Base-by-base conservation (phyloP, 2,329 filamentous ascomycete genomes). In the Alternaria triticimaculans region DNA sequence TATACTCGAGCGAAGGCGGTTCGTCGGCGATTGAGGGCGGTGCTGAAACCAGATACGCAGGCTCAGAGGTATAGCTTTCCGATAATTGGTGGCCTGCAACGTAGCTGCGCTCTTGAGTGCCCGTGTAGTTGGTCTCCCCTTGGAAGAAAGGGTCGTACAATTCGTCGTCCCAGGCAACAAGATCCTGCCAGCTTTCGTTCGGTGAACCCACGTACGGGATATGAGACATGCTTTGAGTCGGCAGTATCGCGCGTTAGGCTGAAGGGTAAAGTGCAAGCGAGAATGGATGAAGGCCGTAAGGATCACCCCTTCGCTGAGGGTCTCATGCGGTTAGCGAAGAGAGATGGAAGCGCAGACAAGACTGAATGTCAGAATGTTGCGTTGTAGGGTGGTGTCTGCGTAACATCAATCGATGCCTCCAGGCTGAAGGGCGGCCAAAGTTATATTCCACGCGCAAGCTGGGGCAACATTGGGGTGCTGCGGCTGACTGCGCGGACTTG, bases 91-190 rank as follows among this genome's bases (percentile, higher is more conserved):
- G 67, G 51, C 67, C 61, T 12, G 58, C 55, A 11, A 57, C 28
- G 54, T 67, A 71, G 58, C 59, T 64, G 14, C 62, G 55, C 30
- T 43, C 51, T 20, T 66, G 62, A 33, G 55, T 43, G 10, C 48
- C 60, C 2, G 65, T 60, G 45, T 70, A 70, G 25, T 60, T 63
- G 12, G 54, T 55, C 50, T 74, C 70, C 46, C 64, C 67, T 25
- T 71, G 69, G 61, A 74, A 78, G 30, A 76, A 59, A 10, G 74
- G 67, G 55, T 77, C 71, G 55, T 66, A 72, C n/a, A 75, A 15
- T 41, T 76, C 74, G 7, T 68, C 76, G 30, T 76, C 71, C 76
- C 73, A 78, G 12, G 61, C 64, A 46, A 78, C 59, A 7, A 78
- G 55, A 20, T 75, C 72, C 55, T 77, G 66, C 76, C 76, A 79